phyloP scores from a whole-genome alignment of 352 stramenopile species.

The Phytophthora tentaculata region DNA sequence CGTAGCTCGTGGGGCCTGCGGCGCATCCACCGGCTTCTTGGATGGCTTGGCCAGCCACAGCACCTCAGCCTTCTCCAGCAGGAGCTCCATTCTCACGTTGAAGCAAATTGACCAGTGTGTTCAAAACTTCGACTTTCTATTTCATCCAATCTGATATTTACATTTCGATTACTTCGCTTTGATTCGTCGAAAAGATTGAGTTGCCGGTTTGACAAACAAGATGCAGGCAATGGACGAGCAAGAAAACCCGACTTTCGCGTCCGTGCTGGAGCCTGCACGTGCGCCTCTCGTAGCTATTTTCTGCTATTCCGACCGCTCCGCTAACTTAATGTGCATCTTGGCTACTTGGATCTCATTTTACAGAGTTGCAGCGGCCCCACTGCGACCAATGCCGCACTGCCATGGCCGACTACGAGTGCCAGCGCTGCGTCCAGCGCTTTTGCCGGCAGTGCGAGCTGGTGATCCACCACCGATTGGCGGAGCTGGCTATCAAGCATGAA shows the following conservation, averaged over 20 bases:
- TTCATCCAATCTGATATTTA: conserved; percentile 2
- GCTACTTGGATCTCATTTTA: conserved; percentile 2
- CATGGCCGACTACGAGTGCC: conserved; percentile 53
- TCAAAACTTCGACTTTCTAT: conserved; percentile 2
- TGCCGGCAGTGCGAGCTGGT: conserved; percentile 53
- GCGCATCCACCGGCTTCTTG: conserved; percentile 11
- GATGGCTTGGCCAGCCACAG: conserved; percentile 36
- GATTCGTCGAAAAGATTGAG: conserved; percentile 23
- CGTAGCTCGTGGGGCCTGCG: conserved; percentile 2
- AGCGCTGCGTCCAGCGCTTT: conserved; percentile 50
- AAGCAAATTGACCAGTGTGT: conserved; percentile 26
- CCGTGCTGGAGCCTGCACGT: conserved; percentile 42
- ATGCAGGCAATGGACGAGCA: conserved; percentile 42
- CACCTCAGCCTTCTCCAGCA: conserved; percentile 35
- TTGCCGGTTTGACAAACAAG: conserved; percentile 22
- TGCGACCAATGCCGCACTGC: conserved; percentile 47
- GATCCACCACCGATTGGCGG: conserved; percentile 46
- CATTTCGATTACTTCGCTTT: not conserved
- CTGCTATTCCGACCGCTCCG: not conserved
- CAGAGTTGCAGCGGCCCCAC: conserved; percentile 54
- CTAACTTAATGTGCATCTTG: conserved; percentile 6
- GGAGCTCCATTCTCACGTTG: conserved; percentile 47
- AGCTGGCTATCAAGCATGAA: conserved; percentile 36
- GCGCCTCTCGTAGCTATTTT: conserved; percentile 4
- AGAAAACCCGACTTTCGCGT: conserved; percentile 46